These are phyloP conservation scores for Chaetomium tenue DNA, from an alignment of 495 filamentous ascomycete species.

Conservation along the genomic window DNA sequence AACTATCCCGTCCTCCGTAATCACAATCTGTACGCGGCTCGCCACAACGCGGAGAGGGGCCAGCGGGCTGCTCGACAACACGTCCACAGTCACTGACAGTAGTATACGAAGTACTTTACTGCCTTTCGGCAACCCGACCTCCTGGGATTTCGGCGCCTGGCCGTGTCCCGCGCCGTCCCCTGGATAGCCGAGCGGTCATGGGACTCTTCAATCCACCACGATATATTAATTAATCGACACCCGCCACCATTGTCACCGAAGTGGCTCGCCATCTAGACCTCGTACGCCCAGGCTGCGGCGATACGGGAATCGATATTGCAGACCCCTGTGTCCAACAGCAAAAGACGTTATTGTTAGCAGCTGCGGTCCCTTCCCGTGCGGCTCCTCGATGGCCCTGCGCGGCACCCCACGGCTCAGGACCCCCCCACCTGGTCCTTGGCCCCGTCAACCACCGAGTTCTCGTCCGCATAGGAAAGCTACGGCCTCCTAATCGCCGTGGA, in stretches of 20 bases:
- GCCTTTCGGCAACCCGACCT: conserved; percentile 8
- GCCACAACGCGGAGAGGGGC: not conserved
- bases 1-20: not conserved
- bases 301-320: conserved; percentile 16
- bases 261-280: conserved; percentile 23
- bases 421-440: not conserved
- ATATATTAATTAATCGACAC: conserved; percentile 35
- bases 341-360: conserved; percentile 3
- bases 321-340: not conserved
- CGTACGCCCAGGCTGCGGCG: conserved; percentile 2
- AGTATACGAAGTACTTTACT: too few relatives aligned
- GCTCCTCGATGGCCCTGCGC: not conserved
- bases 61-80: too few relatives aligned
- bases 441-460: not conserved
- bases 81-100: too few relatives aligned
- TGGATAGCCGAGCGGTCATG: conserved; percentile 25
- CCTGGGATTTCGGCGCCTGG: conserved; percentile 2
- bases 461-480: not conserved
- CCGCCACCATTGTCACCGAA: conserved; percentile 4
- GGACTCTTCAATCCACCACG: conserved; percentile 19
- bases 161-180: conserved; percentile 8
- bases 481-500: not conserved
- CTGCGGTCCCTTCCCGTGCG: not conserved
- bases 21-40: not conserved
- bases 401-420: not conserved